These are phyloP conservation scores for Uncinocarpus reesii DNA, from an alignment of 2,329 filamentous ascomycete genomes.

Conservation along the genomic window DNA sequence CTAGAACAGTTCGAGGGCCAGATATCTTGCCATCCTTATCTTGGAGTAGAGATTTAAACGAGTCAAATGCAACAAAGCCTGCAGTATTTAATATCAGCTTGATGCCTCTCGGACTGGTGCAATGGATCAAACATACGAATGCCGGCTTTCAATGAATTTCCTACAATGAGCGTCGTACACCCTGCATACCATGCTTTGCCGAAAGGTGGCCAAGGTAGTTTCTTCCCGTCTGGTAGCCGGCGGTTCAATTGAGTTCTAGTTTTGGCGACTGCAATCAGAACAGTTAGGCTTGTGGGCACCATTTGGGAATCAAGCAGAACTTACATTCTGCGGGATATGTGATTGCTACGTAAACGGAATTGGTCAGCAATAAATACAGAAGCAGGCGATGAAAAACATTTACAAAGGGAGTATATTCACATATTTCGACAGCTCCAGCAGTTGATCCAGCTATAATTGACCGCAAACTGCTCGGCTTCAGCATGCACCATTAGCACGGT, in stretches of 20 bases:
- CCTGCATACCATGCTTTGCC: conserved; percentile 94
- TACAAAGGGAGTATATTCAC: conserved; percentile 37
- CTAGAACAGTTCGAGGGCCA: conserved; percentile 80
- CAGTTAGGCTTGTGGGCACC: neutral
- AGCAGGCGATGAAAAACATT: neutral
- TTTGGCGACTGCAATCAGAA: conserved; percentile 60
- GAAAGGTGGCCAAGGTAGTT: conserved; percentile 90
- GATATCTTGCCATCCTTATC: conserved; percentile 81
- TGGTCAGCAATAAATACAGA: neutral
- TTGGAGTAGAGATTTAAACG: conserved; percentile 73
- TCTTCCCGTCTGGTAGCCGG: conserved; percentile 66
- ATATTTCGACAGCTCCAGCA: conserved; percentile 91
- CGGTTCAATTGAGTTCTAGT: conserved; percentile 89
- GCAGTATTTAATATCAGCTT: neutral
- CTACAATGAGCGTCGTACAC: conserved; percentile 92
- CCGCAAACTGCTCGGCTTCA: conserved; percentile 65
- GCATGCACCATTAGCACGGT: conserved; percentile 22
- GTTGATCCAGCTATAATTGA: conserved; percentile 85
- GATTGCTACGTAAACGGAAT: conserved; percentile 50
- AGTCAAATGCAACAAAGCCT: conserved; percentile 93
- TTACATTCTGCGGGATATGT: conserved; percentile 90
- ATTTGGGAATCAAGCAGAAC: conserved; percentile 19
- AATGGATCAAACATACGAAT: conserved; percentile 54
- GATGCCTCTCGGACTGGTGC: neutral
- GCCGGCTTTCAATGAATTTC: conserved; percentile 91